Conservation (phyloP, 1,284 basidiomycete species). For the Rhodotorula sp. region DNA sequence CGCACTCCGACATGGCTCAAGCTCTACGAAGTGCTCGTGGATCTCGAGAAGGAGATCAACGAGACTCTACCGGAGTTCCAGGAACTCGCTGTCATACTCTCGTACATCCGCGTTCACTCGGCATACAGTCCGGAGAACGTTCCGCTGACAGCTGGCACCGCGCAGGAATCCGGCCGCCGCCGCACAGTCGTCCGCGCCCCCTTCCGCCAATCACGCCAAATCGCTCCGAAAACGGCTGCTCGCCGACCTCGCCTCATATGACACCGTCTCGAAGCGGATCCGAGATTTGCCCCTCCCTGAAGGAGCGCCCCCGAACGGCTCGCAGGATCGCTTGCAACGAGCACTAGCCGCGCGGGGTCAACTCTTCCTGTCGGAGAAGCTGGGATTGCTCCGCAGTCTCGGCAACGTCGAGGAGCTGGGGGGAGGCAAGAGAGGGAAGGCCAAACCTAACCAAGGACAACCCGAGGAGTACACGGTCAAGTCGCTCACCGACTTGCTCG, state of each 20-base stretch:
- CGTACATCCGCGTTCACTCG: constrained; percentile 50
- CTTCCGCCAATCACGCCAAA: constrained; percentile 17
- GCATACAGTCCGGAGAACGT: too few species aligned
- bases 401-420: constrained; percentile 36
- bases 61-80: constrained; percentile 67
- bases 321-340: constrained; percentile 77
- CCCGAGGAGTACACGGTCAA: constrained; percentile 20
- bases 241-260: constrained; percentile 59
- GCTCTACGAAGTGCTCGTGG: constrained; percentile 63
- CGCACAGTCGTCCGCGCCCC: neutral
- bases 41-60: constrained; percentile 73
- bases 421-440: constrained; percentile 4
- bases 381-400: constrained; percentile 70
- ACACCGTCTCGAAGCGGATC: constrained; percentile 81
- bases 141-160: neutral
- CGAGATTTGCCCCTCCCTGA: constrained; percentile 58
- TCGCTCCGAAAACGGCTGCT: constrained; percentile 43
- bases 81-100: constrained; percentile 61
- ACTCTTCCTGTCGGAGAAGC: constrained; percentile 80
- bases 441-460: neutral
- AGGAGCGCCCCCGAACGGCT: constrained; percentile 60
- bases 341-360: constrained; percentile 76
- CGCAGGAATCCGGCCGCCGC: constrained; percentile 13
- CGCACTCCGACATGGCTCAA: constrained; percentile 44
- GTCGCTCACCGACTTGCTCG: constrained; percentile 30